phyloP scores from a whole-genome alignment of 2,329 filamentous ascomycete genomes.

The Phyllosticta citriasiana region DNA sequence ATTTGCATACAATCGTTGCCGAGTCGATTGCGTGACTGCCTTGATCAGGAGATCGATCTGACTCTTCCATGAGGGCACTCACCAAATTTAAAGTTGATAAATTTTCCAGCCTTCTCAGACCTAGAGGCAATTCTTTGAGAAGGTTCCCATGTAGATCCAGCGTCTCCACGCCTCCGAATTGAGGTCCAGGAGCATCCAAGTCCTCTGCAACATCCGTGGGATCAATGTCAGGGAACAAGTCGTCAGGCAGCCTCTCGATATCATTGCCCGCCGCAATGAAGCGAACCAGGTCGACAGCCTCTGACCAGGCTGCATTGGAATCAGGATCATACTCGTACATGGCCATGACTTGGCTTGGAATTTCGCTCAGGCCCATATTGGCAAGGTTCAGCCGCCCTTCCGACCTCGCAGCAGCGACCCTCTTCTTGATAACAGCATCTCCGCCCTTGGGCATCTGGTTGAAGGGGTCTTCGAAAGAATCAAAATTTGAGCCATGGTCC shows the following conservation, averaged over 20 bases:
- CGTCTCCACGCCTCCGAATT: constrained; percentile 72
- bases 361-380: constrained; percentile 65
- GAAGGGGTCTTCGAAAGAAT: constrained; percentile 60
- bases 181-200: constrained; percentile 57
- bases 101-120: constrained; percentile 60
- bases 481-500: constrained; percentile 34
- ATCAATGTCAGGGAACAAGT: constrained; percentile 64
- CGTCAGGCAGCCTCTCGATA: constrained; percentile 61
- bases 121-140: constrained; percentile 61
- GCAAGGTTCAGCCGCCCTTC: constrained; percentile 83
- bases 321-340: constrained; percentile 80
- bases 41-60: not conserved
- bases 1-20: constrained; percentile 61
- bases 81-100: constrained; percentile 77
- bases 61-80: constrained; percentile 25
- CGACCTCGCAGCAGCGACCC: constrained; percentile 61
- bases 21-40: constrained; percentile 69
- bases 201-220: constrained; percentile 47
- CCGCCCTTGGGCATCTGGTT: constrained; percentile 53
- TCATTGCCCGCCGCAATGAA: constrained; percentile 88
- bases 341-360: constrained; percentile 72
- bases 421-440: constrained; percentile 60
- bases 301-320: constrained; percentile 68
- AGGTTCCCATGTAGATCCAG: constrained; percentile 82
- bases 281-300: constrained; percentile 76